Percentiles rank a stretch among this genome's conserved stretches.
phyloP scores from a whole-genome alignment of 352 stramenopile genomes.

The Pythium phragmitis region DNA sequence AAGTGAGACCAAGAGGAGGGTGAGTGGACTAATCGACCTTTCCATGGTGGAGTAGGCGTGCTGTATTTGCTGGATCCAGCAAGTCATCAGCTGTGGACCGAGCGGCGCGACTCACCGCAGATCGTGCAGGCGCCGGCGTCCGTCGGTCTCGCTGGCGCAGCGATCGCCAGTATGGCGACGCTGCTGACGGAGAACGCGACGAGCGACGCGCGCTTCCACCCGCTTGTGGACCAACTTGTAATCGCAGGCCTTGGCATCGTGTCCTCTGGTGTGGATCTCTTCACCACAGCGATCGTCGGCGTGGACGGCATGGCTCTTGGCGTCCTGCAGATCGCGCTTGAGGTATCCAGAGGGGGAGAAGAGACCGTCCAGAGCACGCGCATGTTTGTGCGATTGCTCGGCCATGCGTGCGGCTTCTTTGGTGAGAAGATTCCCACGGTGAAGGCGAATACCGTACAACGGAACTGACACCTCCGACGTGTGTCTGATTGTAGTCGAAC shows the following conservation, averaged over 20 bases:
- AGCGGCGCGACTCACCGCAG: constrained; percentile 38
- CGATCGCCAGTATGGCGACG: constrained; percentile 37
- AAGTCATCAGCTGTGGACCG: constrained; percentile 68
- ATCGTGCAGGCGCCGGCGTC: constrained; percentile 44
- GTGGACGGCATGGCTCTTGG: constrained; percentile 52
- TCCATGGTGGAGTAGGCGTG: constrained; percentile 27
- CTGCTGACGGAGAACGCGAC: constrained; percentile 41
- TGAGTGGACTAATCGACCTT: no score
- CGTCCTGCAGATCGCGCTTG: constrained; percentile 51
- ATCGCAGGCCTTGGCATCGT: constrained; percentile 21
- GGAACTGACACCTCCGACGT: not conserved
- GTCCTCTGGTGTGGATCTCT: constrained; percentile 25
- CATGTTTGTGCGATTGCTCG: constrained; percentile 27
- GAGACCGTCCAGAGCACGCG: not conserved
- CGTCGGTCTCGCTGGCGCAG: constrained; percentile 54
- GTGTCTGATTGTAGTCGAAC: constrained; percentile 45
- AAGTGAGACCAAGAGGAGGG: not conserved
- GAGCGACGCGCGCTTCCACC: constrained; percentile 54
- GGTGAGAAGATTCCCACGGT: constrained; percentile 24
- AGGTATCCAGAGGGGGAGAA: not conserved
- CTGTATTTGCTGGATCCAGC: constrained; percentile 64
- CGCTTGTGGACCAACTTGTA: constrained; percentile 63
- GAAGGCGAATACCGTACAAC: not conserved
- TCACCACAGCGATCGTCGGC: constrained; percentile 43
- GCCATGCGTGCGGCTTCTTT: constrained; percentile 45